Percentiles rank a stretch among this genome's conserved stretches.
Evolutionary conservation across 116 monocot genomes (phyloP).

Genomic region (Iris pallida): DNA sequence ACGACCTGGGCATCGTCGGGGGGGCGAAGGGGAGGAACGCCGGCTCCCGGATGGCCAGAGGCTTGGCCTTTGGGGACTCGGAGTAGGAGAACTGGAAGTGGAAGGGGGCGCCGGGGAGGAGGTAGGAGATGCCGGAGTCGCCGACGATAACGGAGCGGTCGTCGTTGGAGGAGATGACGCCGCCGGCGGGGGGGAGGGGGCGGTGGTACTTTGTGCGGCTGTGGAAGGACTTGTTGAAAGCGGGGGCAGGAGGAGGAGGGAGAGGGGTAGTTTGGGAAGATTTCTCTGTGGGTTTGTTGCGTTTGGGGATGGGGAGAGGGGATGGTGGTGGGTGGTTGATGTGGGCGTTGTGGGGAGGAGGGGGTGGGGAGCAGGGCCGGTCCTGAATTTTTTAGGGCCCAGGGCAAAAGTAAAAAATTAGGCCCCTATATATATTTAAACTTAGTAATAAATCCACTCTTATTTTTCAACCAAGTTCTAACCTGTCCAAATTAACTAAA

Average conservation of each 20-base stretch:
- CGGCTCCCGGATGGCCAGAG: slow-evolving; percentile 83
- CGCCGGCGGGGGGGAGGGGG: slow-evolving; percentile 38
- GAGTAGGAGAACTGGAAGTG: slow-evolving; percentile 96
- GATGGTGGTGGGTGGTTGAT: slow-evolving; percentile 52
- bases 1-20: slow-evolving; percentile 73
- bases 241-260: not conserved
- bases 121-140: slow-evolving; percentile 73
- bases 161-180: slow-evolving; percentile 16
- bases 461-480: too few relatives aligned
- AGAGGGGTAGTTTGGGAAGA: slow-evolving; percentile 5
- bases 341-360: slow-evolving; percentile 43
- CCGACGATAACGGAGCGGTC: slow-evolving; percentile 65
- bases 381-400: too few relatives aligned
- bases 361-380: too few relatives aligned
- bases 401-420: too few relatives aligned
- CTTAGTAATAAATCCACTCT: too few relatives aligned
- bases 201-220: slow-evolving; percentile 68
- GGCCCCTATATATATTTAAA: too few relatives aligned
- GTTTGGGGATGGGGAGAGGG: slow-evolving; percentile 20
- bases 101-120: slow-evolving; percentile 81
- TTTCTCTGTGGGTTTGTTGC: not conserved
- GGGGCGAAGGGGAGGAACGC: slow-evolving; percentile 92
- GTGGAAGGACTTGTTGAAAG: slow-evolving; percentile 32
- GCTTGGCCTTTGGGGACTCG: slow-evolving; percentile 66
- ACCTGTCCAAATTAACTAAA: too few relatives aligned